Base-by-base conservation (phyloP, 495 filamentous ascomycete genomes). In the Hypoxylon lienhwacheense region DNA sequence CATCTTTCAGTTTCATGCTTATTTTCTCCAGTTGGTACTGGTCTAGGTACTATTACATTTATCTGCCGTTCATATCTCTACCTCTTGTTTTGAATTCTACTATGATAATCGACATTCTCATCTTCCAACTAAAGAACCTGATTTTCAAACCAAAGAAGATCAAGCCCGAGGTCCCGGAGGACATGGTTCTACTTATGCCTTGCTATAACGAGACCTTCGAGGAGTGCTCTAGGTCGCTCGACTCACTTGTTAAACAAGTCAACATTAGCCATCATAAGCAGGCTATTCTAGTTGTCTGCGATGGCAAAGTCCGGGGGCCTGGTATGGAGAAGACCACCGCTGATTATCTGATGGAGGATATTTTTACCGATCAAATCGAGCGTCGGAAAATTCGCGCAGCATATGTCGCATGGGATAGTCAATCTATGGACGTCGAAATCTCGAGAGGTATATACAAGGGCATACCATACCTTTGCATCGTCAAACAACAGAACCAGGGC, bases 261-360 rank as follows among this genome's bases (percentile, higher is more conserved):
- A 56, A 53, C 2, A 51, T 69, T 45, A 43, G 51, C 3, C 40
- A 65, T 11, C 64, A 69, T 62, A 84, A 88, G 67, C 86, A 88
- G 59, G 75, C 82, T 4, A 84, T 90, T 47, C 64, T 90, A 20
- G 81, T 88, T 26, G 80, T 90, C 40, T 88, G 85, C 62, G 87
- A 90, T 58, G 87, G 87, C 50, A 77, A 87, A 54, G 87, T 88
- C 70, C 88, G 88, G 58, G 87, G 87, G 43, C 81, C 87, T 56
- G 87, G 86, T 10, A 87, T 89, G 66, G 73, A 80, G 3, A 75
- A 83, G 40, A 84, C 83, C 0, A 90, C 87, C 3, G 85, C 82
- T 1, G 86, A 88, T 0, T 85, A 87, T 43, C 77, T 80, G 12
- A 67, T 88, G 2, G 73, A 81, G 26, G 64, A 69, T 50, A 90